Conservation (phyloP, 345 rosid species). For the Sisymbrium altissimum region DNA sequence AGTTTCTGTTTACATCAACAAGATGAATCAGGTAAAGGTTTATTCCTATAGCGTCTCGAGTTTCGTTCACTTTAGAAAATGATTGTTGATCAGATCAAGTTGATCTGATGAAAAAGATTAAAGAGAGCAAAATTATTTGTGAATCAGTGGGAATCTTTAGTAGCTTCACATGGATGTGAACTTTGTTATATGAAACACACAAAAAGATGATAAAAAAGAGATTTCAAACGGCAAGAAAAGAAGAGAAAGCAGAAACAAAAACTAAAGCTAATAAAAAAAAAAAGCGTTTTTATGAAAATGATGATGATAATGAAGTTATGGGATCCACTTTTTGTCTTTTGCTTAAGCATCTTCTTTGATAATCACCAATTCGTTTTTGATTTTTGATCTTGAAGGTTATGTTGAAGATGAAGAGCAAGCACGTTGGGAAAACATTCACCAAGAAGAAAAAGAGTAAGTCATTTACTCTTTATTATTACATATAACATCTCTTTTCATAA, state of each 20-base stretch:
- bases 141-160: conserved; percentile 36
- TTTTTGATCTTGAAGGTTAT: conserved; percentile 56
- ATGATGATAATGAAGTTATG: conserved; percentile 30
- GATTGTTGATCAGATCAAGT: conserved; percentile 36
- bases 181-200: conserved; percentile 31
- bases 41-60: conserved; percentile 5
- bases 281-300: conserved; percentile 11
- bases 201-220: conserved; percentile 14
- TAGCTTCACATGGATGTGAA: conserved; percentile 30
- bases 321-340: conserved; percentile 31
- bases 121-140: conserved; percentile 34
- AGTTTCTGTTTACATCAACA: conserved; percentile 89
- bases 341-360: conserved; percentile 10
- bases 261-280: conserved; percentile 21
- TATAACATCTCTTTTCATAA: neutral
- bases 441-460: conserved; percentile 99
- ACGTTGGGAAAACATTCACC: conserved; percentile 92
- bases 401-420: conserved; percentile 98
- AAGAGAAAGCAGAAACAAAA: conserved; percentile 35
- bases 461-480: neutral
- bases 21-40: conserved; percentile 68
- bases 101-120: conserved; percentile 35
- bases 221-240: conserved; percentile 29
- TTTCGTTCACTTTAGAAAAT: conserved; percentile 13
- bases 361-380: conserved; percentile 3